Conservation (phyloP, 2,329 filamentous ascomycete species). For the Hypoxylon sp. region DNA sequence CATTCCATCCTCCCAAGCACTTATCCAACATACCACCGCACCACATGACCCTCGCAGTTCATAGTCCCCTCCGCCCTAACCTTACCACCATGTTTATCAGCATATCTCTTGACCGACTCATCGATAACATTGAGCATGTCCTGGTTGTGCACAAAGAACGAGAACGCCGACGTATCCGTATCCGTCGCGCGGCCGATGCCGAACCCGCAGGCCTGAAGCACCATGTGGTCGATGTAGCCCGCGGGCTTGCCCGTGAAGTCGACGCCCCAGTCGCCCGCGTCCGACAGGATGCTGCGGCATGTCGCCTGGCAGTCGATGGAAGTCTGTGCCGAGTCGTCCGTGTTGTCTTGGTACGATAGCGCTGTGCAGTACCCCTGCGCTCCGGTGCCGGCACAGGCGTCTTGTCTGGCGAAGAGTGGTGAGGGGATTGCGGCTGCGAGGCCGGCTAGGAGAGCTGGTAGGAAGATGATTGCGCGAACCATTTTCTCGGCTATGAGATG, state of each 20-base stretch:
- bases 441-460: slow-evolving; percentile 15
- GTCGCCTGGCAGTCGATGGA: slow-evolving; percentile 42
- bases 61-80: slow-evolving; percentile 49
- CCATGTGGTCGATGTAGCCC: slow-evolving; percentile 41
- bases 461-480: slow-evolving; percentile 8
- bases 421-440: slow-evolving; percentile 12
- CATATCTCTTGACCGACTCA: slow-evolving; percentile 41
- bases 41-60: slow-evolving; percentile 35
- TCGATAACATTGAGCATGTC: slow-evolving; percentile 47
- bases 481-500: slow-evolving; percentile 10
- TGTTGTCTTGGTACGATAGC: slow-evolving; percentile 45
- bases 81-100: slow-evolving; percentile 35
- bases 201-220: slow-evolving; percentile 42
- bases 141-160: slow-evolving; percentile 45
- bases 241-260: slow-evolving; percentile 43
- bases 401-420: slow-evolving; percentile 11
- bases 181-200: slow-evolving; percentile 39
- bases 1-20: neutral
- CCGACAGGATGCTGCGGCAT: slow-evolving; percentile 41
- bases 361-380: slow-evolving; percentile 43
- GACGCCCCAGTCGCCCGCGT: slow-evolving; percentile 48
- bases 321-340: slow-evolving; percentile 7
- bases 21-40: slow-evolving; percentile 46
- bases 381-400: slow-evolving; percentile 43
- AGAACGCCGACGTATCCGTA: slow-evolving; percentile 26